A percentile compares a stretch with the other conserved stretches of the same genome.
These are phyloP conservation scores for Boletus patriciae DNA, from an alignment of 768 basidiomycete species.

Conservation along the genomic window DNA sequence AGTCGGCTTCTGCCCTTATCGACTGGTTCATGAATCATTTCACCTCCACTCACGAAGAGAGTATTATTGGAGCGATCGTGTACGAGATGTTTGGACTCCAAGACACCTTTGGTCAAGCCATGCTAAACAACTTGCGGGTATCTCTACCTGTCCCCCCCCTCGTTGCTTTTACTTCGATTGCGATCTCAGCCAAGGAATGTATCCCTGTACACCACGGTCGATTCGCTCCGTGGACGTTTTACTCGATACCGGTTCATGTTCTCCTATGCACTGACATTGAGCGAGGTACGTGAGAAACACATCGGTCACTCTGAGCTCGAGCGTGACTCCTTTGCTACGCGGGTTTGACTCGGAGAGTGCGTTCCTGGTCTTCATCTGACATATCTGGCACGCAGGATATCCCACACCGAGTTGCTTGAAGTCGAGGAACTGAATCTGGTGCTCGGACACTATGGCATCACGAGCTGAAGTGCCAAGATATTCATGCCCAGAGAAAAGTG, in stretches of 20 bases:
- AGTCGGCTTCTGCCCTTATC: no score
- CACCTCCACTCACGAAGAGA: background rate
- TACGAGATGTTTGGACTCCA: conserved; percentile 93
- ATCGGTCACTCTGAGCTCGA: conserved; percentile 47
- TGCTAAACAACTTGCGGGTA: conserved; percentile 85
- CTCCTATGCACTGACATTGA: no score
- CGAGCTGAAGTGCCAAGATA: conserved; percentile 33
- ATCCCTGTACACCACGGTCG: conserved; percentile 35
- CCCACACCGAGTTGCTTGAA: conserved; percentile 82
- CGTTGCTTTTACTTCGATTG: background rate
- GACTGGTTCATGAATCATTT: no score
- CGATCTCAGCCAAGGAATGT: conserved; percentile 63
- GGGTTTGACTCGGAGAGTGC: background rate
- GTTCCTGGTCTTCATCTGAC: background rate
- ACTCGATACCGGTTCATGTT: conserved; percentile 51
- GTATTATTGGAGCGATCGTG: conserved; percentile 56
- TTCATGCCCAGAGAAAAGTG: background rate
- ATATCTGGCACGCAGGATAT: conserved; percentile 50
- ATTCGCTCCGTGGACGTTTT: conserved; percentile 58
- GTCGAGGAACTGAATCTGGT: conserved; percentile 94
- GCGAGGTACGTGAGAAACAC: conserved; percentile 42
- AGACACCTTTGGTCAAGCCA: conserved; percentile 88
- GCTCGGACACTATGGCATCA: no score
- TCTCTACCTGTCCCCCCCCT: conserved; percentile 4
- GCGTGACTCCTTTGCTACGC: conserved; percentile 36